Base-by-base conservation (phyloP, 257 asterid genomes). In the Lycium ferocissimum region DNA sequence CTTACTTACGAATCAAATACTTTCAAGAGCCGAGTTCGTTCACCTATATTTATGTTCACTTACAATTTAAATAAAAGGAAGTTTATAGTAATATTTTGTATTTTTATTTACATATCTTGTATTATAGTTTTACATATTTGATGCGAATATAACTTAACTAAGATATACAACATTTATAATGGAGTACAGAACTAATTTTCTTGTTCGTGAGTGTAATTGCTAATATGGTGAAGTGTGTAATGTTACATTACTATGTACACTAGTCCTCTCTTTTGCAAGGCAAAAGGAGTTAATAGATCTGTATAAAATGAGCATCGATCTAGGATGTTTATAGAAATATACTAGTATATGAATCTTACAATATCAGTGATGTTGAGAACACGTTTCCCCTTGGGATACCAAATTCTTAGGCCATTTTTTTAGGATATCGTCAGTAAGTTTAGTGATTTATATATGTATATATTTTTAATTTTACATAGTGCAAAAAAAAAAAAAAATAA, bases 271-370 rank as follows among this genome's bases (percentile, higher is more conserved):
- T 67, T 69, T 38, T 18, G 3, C 10, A 7, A 69, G 53, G 13
- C 49, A 67, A 67, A 35, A 69, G 53, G 51, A 7, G 76, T 69
- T 15, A 10, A 69, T 69, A 37, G 75, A 69, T 69, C 51, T 69
- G 53, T 37, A 51, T 17, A 38, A 37, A 69, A 37, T 37, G 76
- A 69, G 26, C 76, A 69, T 69, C 5, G 3, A 40, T 3, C 7
- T 7, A 37, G 4, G 3, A 69, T 37, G 45, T 37, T 35, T 59
- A 18, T 65, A 65, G 2, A 66, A 12, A 33, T 66, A 66, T 37
- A 14, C 12, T 37, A 14, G 5, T 40, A 69, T 14, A 37, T 69
- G 76, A 69, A 69, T 69, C 51, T 7, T 14, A 37, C 51, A 37
- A 7, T 69, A 69, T 35, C 17, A 11, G 15, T 13, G 11, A 4